Base-by-base conservation (phyloP, 495 filamentous ascomycete genomes). In the Glonium stellatum region DNA sequence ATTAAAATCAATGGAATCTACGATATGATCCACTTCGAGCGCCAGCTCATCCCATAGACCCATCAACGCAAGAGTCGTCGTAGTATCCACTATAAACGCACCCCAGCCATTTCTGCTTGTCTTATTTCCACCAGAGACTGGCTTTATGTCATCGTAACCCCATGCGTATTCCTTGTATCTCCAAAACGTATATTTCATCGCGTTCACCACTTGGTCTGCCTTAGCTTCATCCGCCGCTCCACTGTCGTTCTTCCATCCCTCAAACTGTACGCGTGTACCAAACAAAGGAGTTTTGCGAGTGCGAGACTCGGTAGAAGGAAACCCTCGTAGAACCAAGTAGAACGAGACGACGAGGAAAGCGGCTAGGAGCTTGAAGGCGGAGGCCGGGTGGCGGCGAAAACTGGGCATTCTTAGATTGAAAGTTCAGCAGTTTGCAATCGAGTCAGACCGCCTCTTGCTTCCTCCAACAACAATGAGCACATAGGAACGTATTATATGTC, bases 11-110 rank as follows among this genome's bases (percentile, higher is more conserved):
- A 71, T 67, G 0, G 37, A 37, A 18, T 55, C 34, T 41, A 67
- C 54, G 39, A 73, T 71, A 39, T 68, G 64, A 18, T 68, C 54
- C 9, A 73, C 55, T 12, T 46, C 58, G 6, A 67, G 55, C 34
- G 48, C 48, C 54, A 73, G 47, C 58, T 73, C 71, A 21, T 69
- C 63, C 67, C 67, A 73, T 22, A 73, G 53, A 2, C 65, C 67
- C 71, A 73, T 73, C 44, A 73, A 55, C 0, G 69, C 71, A 6
- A 73, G 61, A 1, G 69, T 73, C 0, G 71, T 62, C 2, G 67
- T 52, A 11, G 67, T 60, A 21, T 73, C 71, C 1, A 73, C 67
- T n/a, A 71, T 68, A 53, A 71, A 73, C 12, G 66, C 69, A 5
- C 69, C 71, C 71, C 71, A 73, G n/a, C 71, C 71, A 42, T 73